These are phyloP conservation scores for Solanum peruvianum DNA, from an alignment of 257 asterid species.

Conservation along the genomic window DNA sequence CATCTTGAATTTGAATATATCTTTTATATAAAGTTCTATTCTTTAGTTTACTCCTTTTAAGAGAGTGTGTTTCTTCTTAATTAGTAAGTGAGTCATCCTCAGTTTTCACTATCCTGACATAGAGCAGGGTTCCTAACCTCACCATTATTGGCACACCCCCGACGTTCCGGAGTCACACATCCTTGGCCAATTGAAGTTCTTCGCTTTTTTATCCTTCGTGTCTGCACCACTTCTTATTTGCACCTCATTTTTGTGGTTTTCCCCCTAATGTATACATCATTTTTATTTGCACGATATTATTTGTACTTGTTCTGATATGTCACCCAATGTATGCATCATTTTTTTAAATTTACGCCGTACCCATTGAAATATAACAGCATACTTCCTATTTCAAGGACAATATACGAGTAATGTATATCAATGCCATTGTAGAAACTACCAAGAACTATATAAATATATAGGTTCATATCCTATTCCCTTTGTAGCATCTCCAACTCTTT, in stretches of 20 bases:
- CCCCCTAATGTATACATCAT: neutral
- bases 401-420: neutral
- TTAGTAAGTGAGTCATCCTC: neutral
- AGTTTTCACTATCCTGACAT: neutral
- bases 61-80: neutral
- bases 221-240: neutral
- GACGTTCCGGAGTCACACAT: neutral
- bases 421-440: neutral
- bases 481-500: neutral
- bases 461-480: neutral
- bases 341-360: neutral
- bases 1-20: neutral
- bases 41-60: neutral
- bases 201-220: neutral
- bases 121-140: neutral
- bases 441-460: neutral
- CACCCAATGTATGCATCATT: neutral
- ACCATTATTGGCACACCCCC: neutral
- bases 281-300: neutral
- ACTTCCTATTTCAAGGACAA: neutral
- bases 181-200: neutral
- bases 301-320: neutral
- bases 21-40: neutral
- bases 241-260: neutral
- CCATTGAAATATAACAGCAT: neutral